Evolutionary conservation across 805 yeast species (phyloP).

Genomic region (Pichia californica): DNA sequence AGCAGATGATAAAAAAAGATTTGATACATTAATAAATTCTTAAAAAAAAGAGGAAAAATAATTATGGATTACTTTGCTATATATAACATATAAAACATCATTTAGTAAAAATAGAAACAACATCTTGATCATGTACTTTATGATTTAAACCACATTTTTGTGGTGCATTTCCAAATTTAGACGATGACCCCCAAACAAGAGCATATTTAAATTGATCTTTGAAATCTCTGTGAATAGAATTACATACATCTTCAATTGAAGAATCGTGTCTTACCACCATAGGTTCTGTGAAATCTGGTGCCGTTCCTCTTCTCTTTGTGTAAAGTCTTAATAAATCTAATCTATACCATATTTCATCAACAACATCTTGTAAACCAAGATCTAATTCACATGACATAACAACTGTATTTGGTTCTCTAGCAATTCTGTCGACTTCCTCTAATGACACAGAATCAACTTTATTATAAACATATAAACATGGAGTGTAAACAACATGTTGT

Average conservation of each 20-base stretch:
- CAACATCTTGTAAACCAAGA: constrained; percentile 78
- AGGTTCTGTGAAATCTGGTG: constrained; percentile 82
- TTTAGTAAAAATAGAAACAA: constrained; percentile 83
- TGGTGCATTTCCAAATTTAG: constrained; percentile 78
- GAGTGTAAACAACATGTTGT: constrained; percentile 78
- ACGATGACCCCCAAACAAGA: constrained; percentile 91
- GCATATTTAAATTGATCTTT: constrained; percentile 91
- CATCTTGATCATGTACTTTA: constrained; percentile 86
- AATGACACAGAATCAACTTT: constrained; percentile 92
- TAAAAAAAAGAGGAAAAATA: too few relatives aligned
- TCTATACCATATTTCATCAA: constrained; percentile 91
- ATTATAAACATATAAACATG: constrained; percentile 89
- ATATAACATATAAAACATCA: constrained; percentile 26
- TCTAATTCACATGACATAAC: constrained; percentile 91
- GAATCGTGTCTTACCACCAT: constrained; percentile 81
- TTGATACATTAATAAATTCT: too few relatives aligned
- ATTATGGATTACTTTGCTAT: too few relatives aligned
- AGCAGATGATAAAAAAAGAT: constrained; percentile 5
- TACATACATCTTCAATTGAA: constrained; percentile 81
- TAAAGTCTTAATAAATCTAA: constrained; percentile 72
- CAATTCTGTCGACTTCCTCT: constrained; percentile 89
- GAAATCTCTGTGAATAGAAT: constrained; percentile 86
- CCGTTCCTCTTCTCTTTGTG: constrained; percentile 80
- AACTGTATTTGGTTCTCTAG: constrained; percentile 86
- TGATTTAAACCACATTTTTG: constrained; percentile 93